Percentiles rank a stretch among this genome's conserved stretches.
These are phyloP conservation scores for Apium graveolens DNA, from an alignment of 129 eudicot species.

Conservation along the genomic window DNA sequence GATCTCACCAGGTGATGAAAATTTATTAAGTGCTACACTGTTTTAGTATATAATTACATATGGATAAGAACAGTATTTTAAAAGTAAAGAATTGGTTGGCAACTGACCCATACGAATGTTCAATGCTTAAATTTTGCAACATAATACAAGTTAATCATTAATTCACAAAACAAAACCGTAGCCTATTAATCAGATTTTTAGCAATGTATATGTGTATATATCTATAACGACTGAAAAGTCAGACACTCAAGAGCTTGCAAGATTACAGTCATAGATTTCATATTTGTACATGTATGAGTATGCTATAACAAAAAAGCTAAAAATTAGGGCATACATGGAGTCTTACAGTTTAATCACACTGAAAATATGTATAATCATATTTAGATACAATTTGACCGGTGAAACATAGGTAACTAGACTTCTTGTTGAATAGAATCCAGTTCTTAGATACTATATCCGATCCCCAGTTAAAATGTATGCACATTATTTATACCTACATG, in stretches of 20 bases:
- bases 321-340: not conserved
- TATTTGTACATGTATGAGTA: not conserved
- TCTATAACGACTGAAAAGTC: not conserved
- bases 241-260: not conserved
- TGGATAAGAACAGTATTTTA: not conserved
- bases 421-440: not conserved
- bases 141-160: not conserved
- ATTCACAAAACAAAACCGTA: constrained; percentile 1
- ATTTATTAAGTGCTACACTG: too few species aligned
- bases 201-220: not conserved
- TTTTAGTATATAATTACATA: too few species aligned
- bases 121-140: not conserved
- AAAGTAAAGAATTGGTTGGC: not conserved
- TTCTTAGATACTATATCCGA: not conserved
- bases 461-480: not conserved
- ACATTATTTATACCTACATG: too few species aligned
- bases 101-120: not conserved
- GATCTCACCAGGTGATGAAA: too few species aligned
- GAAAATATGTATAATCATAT: not conserved
- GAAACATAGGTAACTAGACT: not conserved
- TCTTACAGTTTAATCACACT: not conserved
- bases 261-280: not conserved
- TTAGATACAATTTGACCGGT: not conserved
- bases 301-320: not conserved
- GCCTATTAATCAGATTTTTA: too few species aligned